Percentiles rank a stretch among this genome's conserved stretches.
Conservation (phyloP, 2,329 filamentous ascomycete genomes). For the Nemania sp. region DNA sequence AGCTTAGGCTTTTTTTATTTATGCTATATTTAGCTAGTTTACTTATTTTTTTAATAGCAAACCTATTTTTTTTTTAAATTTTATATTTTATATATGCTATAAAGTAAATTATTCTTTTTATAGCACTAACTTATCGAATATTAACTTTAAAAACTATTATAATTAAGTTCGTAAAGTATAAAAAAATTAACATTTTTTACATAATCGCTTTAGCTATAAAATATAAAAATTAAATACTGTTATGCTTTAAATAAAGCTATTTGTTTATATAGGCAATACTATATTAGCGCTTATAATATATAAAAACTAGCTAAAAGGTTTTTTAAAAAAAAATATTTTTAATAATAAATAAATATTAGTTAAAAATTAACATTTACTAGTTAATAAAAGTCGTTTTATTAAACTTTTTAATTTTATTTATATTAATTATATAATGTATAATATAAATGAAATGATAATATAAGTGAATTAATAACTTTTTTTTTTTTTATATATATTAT, state of each 20-base stretch:
- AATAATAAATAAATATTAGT: slow-evolving; percentile 11
- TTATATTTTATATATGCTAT: slow-evolving; percentile 3
- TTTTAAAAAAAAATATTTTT: slow-evolving; percentile 9
- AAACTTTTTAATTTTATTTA: background rate
- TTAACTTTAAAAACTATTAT: background rate
- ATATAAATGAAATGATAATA: too few relatives aligned
- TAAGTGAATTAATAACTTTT: too few relatives aligned
- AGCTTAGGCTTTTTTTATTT: slow-evolving; percentile 13
- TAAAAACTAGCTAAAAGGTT: slow-evolving; percentile 8
- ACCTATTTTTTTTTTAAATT: slow-evolving; percentile 10
- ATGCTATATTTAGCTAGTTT: slow-evolving; percentile 8
- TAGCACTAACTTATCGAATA: too few relatives aligned
- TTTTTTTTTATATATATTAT: too few relatives aligned
- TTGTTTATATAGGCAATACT: background rate
- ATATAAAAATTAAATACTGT: background rate
- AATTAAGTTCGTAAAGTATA: slow-evolving; percentile 5
- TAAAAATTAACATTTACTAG: slow-evolving; percentile 6
- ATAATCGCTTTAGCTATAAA: too few relatives aligned
- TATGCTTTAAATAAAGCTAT: background rate
- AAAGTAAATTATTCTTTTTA: slow-evolving; percentile 1
- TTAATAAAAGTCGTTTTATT: slow-evolving; percentile 8
- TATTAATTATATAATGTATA: slow-evolving; percentile 6
- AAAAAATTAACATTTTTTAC: too few relatives aligned
- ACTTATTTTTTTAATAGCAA: slow-evolving; percentile 8
- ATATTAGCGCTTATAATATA: too few relatives aligned